Evolutionary conservation across 2,329 filamentous ascomycete species (phyloP).

Genomic region (Aureobasidium lini): DNA sequence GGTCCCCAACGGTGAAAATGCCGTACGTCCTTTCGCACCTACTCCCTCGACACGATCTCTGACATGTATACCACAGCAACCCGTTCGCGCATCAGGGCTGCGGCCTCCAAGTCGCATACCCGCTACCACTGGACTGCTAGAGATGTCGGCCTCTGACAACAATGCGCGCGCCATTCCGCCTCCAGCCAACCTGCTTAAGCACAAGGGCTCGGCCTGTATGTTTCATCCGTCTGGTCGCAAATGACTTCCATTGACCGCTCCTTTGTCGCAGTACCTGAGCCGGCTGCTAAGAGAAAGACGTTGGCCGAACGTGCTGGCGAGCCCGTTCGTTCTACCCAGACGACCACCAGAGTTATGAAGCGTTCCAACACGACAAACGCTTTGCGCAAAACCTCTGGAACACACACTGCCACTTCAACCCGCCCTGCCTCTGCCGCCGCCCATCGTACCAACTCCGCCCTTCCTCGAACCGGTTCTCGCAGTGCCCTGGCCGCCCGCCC

Average conservation of each 20-base stretch:
- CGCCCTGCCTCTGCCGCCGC: slow-evolving; percentile 16
- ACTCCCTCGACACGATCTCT: neutral
- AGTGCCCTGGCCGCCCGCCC: slow-evolving; percentile 8
- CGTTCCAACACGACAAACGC: slow-evolving; percentile 8
- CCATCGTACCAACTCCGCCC: slow-evolving; percentile 12
- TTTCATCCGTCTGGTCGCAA: slow-evolving; percentile 13
- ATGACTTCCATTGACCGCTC: slow-evolving; percentile 19
- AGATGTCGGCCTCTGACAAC: slow-evolving; percentile 45
- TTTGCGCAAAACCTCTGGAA: slow-evolving; percentile 20
- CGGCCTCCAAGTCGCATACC: slow-evolving; percentile 29
- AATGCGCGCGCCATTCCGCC: slow-evolving; percentile 43
- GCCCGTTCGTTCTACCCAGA: slow-evolving; percentile 17
- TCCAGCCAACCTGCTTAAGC: slow-evolving; percentile 40
- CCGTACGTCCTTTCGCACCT: neutral
- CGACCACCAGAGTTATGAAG: slow-evolving; percentile 1
- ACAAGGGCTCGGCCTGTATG: slow-evolving; percentile 45
- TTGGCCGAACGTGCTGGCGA: slow-evolving; percentile 42
- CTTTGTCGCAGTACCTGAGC: slow-evolving; percentile 34
- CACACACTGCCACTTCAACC: neutral
- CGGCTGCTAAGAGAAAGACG: slow-evolving; percentile 46
- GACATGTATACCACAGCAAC: neutral
- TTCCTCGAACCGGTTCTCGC: slow-evolving; percentile 19
- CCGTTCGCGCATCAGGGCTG: slow-evolving; percentile 23
- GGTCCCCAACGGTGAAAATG: slow-evolving; percentile 8
- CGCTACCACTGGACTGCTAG: slow-evolving; percentile 34